These are phyloP conservation scores for Rosa persica DNA, from an alignment of 306 rosid genomes.

Conservation along the genomic window DNA sequence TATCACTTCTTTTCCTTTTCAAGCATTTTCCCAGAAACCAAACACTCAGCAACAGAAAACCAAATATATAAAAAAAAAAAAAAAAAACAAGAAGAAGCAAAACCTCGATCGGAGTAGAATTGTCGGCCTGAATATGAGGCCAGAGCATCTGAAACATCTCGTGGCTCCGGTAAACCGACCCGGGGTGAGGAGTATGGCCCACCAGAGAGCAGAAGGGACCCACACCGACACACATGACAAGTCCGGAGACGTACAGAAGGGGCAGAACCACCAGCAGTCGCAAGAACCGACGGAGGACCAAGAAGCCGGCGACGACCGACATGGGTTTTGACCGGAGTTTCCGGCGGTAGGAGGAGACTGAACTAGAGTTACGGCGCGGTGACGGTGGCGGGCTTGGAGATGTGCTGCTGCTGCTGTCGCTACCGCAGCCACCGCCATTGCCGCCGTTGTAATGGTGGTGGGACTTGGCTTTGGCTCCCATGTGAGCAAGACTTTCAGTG, in stretches of 20 bases:
- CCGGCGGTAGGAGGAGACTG: conserved; percentile 50
- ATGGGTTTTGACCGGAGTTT: conserved; percentile 51
- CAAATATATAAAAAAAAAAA: not conserved
- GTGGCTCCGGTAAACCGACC: conserved; percentile 78
- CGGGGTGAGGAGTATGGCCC: conserved; percentile 71
- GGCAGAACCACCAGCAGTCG: conserved; percentile 75
- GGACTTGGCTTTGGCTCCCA: conserved; percentile 60
- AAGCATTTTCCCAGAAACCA: conserved; percentile 23
- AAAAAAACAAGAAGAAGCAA: not conserved
- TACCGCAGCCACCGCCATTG: conserved; percentile 35
- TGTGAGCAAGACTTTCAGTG: not conserved
- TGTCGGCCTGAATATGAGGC: conserved; percentile 58
- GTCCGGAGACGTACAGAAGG: conserved; percentile 70
- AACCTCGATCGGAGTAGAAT: conserved; percentile 79
- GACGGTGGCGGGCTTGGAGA: conserved; percentile 92
- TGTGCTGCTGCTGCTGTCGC: conserved; percentile 54
- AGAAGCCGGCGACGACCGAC: conserved; percentile 46
- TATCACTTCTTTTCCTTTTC: not conserved
- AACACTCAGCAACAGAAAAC: not conserved
- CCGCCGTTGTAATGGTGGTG: conserved; percentile 34
- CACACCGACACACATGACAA: conserved; percentile 84
- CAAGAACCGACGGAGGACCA: conserved; percentile 60
- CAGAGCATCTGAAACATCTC: conserved; percentile 56
- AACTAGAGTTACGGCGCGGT: conserved; percentile 53
- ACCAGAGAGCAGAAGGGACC: conserved; percentile 74